phyloP scores from a whole-genome alignment of 73 alveolate genomes.

The Paramecium pentaurelia region DNA sequence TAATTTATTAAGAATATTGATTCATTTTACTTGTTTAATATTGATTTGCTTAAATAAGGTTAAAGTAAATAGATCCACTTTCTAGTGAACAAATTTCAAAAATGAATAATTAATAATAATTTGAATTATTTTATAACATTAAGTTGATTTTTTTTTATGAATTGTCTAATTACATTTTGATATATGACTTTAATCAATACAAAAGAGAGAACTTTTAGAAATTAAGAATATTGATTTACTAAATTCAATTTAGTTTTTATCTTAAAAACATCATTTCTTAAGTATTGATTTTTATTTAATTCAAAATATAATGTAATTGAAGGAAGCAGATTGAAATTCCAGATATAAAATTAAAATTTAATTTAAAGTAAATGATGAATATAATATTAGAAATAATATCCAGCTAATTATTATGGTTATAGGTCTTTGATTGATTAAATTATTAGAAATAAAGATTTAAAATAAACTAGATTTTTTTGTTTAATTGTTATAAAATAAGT shows the following conservation, averaged over 20 bases:
- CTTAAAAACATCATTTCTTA: neutral
- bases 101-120: neutral
- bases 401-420: neutral
- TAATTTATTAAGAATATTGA: neutral
- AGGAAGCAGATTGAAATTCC: neutral
- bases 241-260: neutral
- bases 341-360: neutral
- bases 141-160: neutral
- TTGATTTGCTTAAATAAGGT: neutral
- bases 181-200: neutral
- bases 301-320: neutral
- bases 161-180: neutral
- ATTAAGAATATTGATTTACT: neutral
- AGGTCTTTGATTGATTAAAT: slow-evolving; percentile 73
- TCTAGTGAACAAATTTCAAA: neutral
- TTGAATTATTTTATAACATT: neutral
- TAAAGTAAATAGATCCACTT: neutral
- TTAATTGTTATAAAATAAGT: slow-evolving; percentile 82
- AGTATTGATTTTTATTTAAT: neutral
- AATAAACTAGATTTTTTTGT: slow-evolving; percentile 54
- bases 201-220: neutral
- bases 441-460: slow-evolving; percentile 56
- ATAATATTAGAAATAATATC: neutral
- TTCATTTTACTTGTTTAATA: neutral
- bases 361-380: neutral